phyloP scores from a whole-genome alignment of 169 alveolate genomes.

The Cardiosporidium cionae region DNA sequence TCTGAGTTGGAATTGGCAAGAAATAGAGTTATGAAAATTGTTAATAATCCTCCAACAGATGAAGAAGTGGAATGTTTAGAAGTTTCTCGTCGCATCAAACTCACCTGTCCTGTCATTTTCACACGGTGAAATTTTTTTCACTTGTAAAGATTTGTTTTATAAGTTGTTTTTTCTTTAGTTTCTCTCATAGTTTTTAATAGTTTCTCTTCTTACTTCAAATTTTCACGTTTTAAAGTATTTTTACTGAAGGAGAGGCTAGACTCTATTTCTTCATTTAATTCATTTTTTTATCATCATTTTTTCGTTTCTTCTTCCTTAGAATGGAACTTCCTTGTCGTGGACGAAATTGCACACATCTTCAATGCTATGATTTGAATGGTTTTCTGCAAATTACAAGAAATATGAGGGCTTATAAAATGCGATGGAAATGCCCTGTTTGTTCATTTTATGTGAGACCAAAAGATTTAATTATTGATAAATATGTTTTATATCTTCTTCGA shows the following conservation, averaged over 20 bases:
- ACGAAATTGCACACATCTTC: conserved; percentile 70
- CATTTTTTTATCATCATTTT: neutral
- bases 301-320: conserved; percentile 19
- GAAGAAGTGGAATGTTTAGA: conserved; percentile 74
- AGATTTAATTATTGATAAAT: conserved; percentile 70
- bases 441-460: conserved; percentile 67
- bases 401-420: conserved; percentile 77
- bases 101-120: conserved; percentile 66
- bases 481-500: conserved; percentile 48
- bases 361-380: conserved; percentile 80
- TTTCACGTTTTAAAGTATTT: neutral
- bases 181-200: neutral
- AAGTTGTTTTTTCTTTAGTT: neutral
- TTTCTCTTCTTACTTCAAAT: neutral
- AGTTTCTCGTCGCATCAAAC: conserved; percentile 49
- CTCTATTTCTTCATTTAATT: neutral
- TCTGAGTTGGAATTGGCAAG: conserved; percentile 30
- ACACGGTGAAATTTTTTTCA: conserved; percentile 19
- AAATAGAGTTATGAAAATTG: conserved; percentile 29
- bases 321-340: conserved; percentile 83
- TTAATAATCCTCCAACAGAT: conserved; percentile 35
- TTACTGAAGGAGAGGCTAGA: neutral
- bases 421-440: conserved; percentile 89
- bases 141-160: neutral
- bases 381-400: conserved; percentile 71